Percentiles rank a stretch among this genome's conserved stretches.
phyloP scores from a whole-genome alignment of 148 eudicot species.

The Fagopyrum homotropicum region DNA sequence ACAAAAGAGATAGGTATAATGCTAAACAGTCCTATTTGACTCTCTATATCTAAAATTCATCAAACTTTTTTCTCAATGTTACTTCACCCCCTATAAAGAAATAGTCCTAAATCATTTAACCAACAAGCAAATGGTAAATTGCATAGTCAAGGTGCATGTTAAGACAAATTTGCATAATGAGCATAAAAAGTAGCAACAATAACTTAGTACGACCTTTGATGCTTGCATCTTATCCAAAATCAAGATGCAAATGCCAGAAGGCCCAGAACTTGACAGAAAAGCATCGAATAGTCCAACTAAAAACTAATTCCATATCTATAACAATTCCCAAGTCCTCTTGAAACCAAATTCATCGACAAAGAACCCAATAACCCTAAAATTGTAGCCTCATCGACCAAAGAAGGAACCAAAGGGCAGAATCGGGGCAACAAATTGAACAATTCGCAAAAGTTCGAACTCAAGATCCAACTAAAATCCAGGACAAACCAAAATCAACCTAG shows the following conservation, averaged over 20 bases:
- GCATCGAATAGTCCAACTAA: neutral
- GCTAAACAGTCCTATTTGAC: neutral
- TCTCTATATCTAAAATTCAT: neutral
- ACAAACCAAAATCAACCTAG: neutral
- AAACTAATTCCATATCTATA: neutral
- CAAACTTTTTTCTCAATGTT: neutral
- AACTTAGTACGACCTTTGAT: neutral
- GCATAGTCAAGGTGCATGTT: slow-evolving; percentile 3
- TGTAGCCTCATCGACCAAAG: neutral
- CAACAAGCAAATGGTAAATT: neutral
- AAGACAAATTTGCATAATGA: neutral
- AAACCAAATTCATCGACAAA: neutral
- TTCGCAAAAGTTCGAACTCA: neutral
- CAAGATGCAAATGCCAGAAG: neutral
- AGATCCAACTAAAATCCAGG: neutral
- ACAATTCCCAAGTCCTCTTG: neutral
- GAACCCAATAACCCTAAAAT: neutral
- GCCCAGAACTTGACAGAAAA: neutral
- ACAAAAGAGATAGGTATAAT: neutral
- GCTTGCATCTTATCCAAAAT: neutral
- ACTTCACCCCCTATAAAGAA: neutral
- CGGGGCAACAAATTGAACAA: neutral
- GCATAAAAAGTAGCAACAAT: neutral
- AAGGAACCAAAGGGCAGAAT: neutral
- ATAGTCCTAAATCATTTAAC: neutral